phyloP scores from a whole-genome alignment of 176 grass and related monocot genomes.

The Musa schizocarpa region DNA sequence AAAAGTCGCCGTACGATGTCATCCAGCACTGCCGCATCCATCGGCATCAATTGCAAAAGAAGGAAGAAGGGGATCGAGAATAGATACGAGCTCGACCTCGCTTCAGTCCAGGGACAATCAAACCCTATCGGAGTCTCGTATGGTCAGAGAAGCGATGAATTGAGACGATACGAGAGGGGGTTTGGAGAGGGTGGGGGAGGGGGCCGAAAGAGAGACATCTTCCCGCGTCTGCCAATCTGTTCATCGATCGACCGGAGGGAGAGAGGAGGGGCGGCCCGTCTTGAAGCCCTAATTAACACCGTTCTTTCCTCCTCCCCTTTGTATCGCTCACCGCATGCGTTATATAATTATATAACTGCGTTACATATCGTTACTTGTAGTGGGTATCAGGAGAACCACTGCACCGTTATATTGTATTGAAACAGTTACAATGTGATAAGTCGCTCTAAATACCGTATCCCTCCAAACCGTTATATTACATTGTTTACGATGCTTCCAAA shows the following conservation, averaged over 20 bases:
- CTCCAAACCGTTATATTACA: no score
- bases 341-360: neutral
- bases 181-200: neutral
- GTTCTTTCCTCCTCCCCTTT: neutral
- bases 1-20: conserved; percentile 66
- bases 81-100: neutral
- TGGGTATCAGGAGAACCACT: no score
- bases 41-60: conserved; percentile 5
- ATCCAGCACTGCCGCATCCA: conserved; percentile 51
- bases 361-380: neutral
- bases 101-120: neutral
- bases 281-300: neutral
- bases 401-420: no score
- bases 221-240: neutral
- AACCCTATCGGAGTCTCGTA: neutral
- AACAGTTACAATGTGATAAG: no score
- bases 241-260: neutral
- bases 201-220: neutral
- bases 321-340: neutral
- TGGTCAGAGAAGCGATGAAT: neutral
- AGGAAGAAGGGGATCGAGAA: neutral
- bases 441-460: no score
- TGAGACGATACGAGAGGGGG: neutral
- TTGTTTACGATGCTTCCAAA: no score
- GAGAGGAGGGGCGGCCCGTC: no score